phyloP scores from a whole-genome alignment of 1,284 basidiomycete species.

The Tetrapyrgos nigripes region DNA sequence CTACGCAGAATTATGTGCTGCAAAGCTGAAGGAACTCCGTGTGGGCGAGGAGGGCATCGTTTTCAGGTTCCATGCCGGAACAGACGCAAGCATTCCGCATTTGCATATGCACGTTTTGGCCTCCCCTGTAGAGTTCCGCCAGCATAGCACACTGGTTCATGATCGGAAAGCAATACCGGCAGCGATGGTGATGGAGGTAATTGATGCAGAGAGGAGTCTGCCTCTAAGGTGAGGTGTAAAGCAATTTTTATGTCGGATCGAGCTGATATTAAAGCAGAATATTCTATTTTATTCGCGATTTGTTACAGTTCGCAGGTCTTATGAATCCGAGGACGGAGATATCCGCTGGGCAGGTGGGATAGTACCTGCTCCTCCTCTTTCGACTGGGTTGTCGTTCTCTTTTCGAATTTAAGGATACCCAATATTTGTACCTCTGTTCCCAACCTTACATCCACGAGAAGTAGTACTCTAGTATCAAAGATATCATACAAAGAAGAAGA shows the following conservation, averaged over 20 bases:
- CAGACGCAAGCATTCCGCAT: conserved; percentile 14
- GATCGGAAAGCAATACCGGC: conserved; percentile 15
- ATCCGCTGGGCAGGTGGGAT: too few species aligned
- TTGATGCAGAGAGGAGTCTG: background rate
- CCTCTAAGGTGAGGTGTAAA: background rate
- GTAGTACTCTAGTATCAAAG: too few species aligned
- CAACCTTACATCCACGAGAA: too few species aligned
- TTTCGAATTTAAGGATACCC: too few species aligned
- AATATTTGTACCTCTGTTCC: too few species aligned
- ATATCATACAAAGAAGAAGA: too few species aligned
- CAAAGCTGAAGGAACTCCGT: background rate
- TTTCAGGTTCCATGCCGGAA: conserved; percentile 10
- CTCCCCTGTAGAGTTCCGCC: background rate
- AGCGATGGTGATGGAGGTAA: conserved; percentile 8
- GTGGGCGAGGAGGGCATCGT: background rate
- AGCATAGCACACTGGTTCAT: conserved; percentile 9
- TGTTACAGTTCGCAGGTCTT: too few species aligned
- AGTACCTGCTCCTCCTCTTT: too few species aligned
- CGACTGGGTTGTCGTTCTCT: too few species aligned
- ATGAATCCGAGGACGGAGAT: too few species aligned
- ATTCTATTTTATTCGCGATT: too few species aligned
- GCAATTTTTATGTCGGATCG: background rate
- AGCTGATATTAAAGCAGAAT: too few species aligned
- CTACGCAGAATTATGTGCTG: background rate
- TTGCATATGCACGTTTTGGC: conserved; percentile 16